Conservation (phyloP, 768 basidiomycete genomes). For the Mycena belliarum region DNA sequence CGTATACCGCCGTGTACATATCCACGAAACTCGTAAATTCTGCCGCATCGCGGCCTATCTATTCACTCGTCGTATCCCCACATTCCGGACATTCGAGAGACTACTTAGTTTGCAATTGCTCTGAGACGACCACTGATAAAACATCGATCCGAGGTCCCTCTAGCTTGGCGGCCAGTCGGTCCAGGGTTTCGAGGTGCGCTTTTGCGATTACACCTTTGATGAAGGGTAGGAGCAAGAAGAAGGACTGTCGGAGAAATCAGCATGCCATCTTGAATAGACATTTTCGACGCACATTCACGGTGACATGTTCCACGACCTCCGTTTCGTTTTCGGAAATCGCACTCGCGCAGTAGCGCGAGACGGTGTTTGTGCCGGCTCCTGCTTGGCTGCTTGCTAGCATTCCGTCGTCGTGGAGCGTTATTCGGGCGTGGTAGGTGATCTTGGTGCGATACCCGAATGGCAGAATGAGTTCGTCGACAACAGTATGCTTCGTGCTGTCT, state of each 20-base stretch:
- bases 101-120: too few species aligned
- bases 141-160: conserved; percentile 8
- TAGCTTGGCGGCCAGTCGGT: conserved; percentile 27
- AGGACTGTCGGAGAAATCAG: conserved; percentile 24
- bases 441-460: conserved; percentile 26
- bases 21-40: too few species aligned
- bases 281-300: conserved; percentile 29
- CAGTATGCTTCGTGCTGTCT: conserved; percentile 29
- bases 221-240: conserved; percentile 38
- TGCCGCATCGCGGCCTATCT: too few species aligned
- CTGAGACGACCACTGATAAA: too few species aligned
- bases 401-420: conserved; percentile 27
- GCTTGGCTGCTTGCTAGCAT: conserved; percentile 26
- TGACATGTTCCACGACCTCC: conserved; percentile 29
- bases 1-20: too few species aligned
- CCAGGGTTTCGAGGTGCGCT: conserved; percentile 30
- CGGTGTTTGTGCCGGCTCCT: conserved; percentile 29
- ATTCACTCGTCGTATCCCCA: too few species aligned
- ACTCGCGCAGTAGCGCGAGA: conserved; percentile 20
- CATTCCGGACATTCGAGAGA: too few species aligned
- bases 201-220: conserved; percentile 31
- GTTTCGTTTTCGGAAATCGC: conserved; percentile 17
- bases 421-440: conserved; percentile 29
- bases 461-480: conserved; percentile 32
- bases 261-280: background rate